phyloP scores from a whole-genome alignment of 2,329 filamentous ascomycete genomes.

The Purpureocillium lavendulum region DNA sequence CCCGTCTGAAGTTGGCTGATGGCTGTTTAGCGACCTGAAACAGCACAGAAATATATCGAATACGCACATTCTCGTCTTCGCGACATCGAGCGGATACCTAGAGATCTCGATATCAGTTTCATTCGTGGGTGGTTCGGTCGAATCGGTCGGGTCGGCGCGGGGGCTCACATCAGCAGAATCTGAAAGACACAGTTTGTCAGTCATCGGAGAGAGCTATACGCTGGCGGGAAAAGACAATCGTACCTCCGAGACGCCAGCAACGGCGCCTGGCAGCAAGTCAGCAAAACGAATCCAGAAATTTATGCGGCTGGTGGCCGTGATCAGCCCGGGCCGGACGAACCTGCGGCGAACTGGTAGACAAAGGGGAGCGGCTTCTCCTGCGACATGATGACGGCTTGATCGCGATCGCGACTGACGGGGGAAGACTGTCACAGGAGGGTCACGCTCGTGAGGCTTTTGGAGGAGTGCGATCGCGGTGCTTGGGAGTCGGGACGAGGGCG shows the following conservation, averaged over 20 bases:
- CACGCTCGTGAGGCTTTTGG: neutral
- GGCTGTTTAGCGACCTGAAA: slow-evolving; percentile 14
- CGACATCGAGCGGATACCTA: slow-evolving; percentile 97
- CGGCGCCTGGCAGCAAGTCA: slow-evolving; percentile 52
- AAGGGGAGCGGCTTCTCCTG: slow-evolving; percentile 75
- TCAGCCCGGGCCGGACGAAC: slow-evolving; percentile 41
- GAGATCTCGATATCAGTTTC: slow-evolving; percentile 6
- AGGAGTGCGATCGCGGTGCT: neutral
- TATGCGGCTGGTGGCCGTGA: slow-evolving; percentile 4
- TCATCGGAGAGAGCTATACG: neutral
- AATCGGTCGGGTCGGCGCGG: too few species aligned
- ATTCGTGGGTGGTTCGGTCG: too few species aligned
- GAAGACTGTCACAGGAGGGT: neutral
- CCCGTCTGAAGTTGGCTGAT: slow-evolving; percentile 78
- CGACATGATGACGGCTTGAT: slow-evolving; percentile 43
- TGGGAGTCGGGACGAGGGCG: neutral
- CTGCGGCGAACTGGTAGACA: slow-evolving; percentile 89
- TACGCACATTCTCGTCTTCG: slow-evolving; percentile 92
- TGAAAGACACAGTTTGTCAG: slow-evolving; percentile 27
- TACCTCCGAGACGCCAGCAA: slow-evolving; percentile 97
- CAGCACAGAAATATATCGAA: slow-evolving; percentile 5
- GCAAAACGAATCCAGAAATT: neutral
- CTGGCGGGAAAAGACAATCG: slow-evolving; percentile 8
- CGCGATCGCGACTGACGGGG: slow-evolving; percentile 12
- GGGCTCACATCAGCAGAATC: slow-evolving; percentile 76